Base-by-base conservation (phyloP, 345 rosid genomes). In the Chamaenerion angustifolium region DNA sequence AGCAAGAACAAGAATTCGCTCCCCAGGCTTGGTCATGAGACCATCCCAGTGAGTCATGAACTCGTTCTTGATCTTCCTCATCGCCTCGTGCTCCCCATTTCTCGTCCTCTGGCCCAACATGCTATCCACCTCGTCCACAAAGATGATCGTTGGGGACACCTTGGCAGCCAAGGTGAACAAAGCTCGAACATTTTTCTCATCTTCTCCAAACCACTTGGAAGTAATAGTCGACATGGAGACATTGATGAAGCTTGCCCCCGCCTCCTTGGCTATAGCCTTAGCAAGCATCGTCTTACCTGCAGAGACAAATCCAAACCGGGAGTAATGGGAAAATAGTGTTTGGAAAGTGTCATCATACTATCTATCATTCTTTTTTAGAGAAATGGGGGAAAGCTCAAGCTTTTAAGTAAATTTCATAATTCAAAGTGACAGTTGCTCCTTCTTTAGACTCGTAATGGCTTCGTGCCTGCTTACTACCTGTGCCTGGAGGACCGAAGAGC, bases 161-260 rank as follows among this genome's bases (percentile, higher is more conserved):
- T 87, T 87, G 4, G 89, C 80, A 10, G 98, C 98, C 50, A 92
- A 61, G 3, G 88, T 75, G 71, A 92, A 92, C 67, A 92, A 62
- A 50, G 96, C 96, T 60, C 96, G 77, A 23, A 92, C 93, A 19
- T 84, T 92, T 74, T 92, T 92, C 77, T 87, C 98, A 10, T 92
- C 98, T 68, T 92, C 98, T 25, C 98, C 97, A 43, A 83, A 89
- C 95, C 97, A 83, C 68, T 89, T 89, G n/a, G 97, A 89, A 45
- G 94, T 81, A 54, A 89, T 79, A 12, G 98, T 87, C 1, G 96
- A 87, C 98, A 92, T 87, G 1, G 98, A 87, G 45, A 92, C 96
- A 27, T 82, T 87, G 37, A 92, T 87, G 74, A 87, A 92, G 71
- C 96, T 92, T 0, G 98, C 98, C 51, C 95, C 89, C 1, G 98